Evolutionary conservation across 2,329 filamentous ascomycete genomes (phyloP).

Genomic region (Cryoendolithus antarcticus): DNA sequence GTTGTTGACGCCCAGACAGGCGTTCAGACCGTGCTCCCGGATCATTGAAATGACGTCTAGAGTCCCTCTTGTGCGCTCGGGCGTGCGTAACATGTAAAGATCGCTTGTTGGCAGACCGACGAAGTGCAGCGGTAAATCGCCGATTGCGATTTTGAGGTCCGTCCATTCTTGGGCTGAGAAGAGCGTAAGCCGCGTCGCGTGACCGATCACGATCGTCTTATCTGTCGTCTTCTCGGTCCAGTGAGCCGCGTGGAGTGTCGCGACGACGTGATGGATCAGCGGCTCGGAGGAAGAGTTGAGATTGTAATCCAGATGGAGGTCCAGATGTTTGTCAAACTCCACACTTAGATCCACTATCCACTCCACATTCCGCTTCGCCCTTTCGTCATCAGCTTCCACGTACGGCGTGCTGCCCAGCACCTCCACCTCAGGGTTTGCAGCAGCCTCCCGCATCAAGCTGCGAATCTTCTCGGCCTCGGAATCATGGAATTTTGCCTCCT

Average conservation of each 20-base stretch:
- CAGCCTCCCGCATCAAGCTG: slow-evolving; percentile 35
- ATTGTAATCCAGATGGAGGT: slow-evolving; percentile 63
- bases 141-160: slow-evolving; percentile 36
- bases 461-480: neutral
- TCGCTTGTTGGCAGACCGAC: slow-evolving; percentile 60
- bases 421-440: slow-evolving; percentile 34
- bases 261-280: slow-evolving; percentile 43
- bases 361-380: slow-evolving; percentile 46
- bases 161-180: slow-evolving; percentile 40
- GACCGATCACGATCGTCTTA: slow-evolving; percentile 49
- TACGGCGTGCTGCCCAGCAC: slow-evolving; percentile 59
- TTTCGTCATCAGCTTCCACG: slow-evolving; percentile 43
- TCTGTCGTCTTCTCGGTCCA: slow-evolving; percentile 35
- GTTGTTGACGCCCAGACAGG: slow-evolving; percentile 56
- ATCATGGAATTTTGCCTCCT: too few relatives aligned
- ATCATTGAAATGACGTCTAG: slow-evolving; percentile 52
- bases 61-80: slow-evolving; percentile 40
- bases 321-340: slow-evolving; percentile 42
- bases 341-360: slow-evolving; percentile 50
- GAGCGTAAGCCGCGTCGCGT: slow-evolving; percentile 55
- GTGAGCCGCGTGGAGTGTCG: slow-evolving; percentile 33
- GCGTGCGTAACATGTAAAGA: slow-evolving; percentile 55
- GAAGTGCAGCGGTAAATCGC: slow-evolving; percentile 48
- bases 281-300: slow-evolving; percentile 39
- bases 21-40: slow-evolving; percentile 43